Evolutionary conservation across 1,284 basidiomycete species (phyloP).

Genomic region (Laetiporus sulphureus): DNA sequence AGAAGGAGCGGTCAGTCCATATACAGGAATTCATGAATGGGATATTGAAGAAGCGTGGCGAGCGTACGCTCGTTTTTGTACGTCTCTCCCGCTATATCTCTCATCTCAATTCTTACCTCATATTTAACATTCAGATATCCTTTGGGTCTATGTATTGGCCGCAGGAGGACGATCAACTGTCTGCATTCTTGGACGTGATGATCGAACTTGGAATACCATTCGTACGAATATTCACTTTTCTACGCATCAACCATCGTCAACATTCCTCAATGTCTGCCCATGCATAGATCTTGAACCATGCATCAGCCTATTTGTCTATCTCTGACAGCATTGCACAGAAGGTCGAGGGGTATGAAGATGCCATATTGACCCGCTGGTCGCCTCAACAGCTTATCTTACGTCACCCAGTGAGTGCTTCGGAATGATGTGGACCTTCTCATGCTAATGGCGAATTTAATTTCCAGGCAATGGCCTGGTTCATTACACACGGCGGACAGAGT

Average conservation of each 20-base stretch:
- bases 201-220: conserved; percentile 13
- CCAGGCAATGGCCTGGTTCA: conserved; percentile 18
- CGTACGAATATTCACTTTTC: conserved; percentile 9
- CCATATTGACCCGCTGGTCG: conserved; percentile 2
- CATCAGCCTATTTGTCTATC: conserved; percentile 3
- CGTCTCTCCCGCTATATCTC: too few relatives aligned
- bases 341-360: conserved; percentile 4
- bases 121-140: too few relatives aligned
- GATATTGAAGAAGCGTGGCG: conserved; percentile 11
- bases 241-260: not conserved
- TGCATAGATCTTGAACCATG: conserved; percentile 7
- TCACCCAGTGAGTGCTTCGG: conserved; percentile 13
- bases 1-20: conserved; percentile 13
- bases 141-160: conserved; percentile 17
- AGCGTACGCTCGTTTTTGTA: conserved; percentile 18
- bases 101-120: too few relatives aligned
- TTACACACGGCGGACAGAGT: conserved; percentile 20
- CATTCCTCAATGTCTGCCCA: too few relatives aligned
- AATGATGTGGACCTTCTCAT: not conserved
- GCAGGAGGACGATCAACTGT: conserved; percentile 6
- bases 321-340: conserved; percentile 3
- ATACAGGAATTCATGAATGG: conserved; percentile 15
- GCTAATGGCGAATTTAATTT: not conserved
- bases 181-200: conserved; percentile 11
- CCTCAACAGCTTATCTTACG: conserved; percentile 9